Evolutionary conservation across 371 early-diverging fungal species (phyloP).

Genomic region (Apophysomyces elegans): DNA sequence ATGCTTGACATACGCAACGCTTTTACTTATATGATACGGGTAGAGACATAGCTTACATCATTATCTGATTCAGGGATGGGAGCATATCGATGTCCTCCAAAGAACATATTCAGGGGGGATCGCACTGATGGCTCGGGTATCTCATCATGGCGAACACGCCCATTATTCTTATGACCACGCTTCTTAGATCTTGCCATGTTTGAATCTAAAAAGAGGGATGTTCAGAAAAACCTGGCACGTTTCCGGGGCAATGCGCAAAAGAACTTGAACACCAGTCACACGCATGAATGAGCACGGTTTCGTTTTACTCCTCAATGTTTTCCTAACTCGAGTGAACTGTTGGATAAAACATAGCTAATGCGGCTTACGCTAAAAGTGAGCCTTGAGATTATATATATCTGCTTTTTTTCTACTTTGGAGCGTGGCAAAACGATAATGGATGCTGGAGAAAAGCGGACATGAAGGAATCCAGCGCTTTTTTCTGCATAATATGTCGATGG

Average conservation of each 20-base stretch:
- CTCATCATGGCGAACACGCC: neutral
- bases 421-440: no score
- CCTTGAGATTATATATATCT: no score
- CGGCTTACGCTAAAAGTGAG: no score
- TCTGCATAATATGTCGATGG: no score
- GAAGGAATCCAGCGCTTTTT: no score
- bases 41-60: neutral
- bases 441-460: no score
- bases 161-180: constrained; percentile 4
- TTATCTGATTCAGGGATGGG: constrained; percentile 7
- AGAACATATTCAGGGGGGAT: constrained; percentile 11
- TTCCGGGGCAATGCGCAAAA: neutral
- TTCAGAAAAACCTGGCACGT: neutral
- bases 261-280: constrained; percentile 9
- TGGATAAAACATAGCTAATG: no score
- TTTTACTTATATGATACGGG: neutral
- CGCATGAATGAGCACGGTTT: constrained; percentile 5
- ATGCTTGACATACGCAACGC: neutral
- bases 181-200: constrained; percentile 14
- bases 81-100: constrained; percentile 6
- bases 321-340: no score
- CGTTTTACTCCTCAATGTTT: neutral
- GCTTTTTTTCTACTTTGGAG: no score
- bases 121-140: constrained; percentile 2
- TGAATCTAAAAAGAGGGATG: no score